Evolutionary conservation across 345 rosid species (phyloP).

Genomic region (Gynandropsis gynandra): DNA sequence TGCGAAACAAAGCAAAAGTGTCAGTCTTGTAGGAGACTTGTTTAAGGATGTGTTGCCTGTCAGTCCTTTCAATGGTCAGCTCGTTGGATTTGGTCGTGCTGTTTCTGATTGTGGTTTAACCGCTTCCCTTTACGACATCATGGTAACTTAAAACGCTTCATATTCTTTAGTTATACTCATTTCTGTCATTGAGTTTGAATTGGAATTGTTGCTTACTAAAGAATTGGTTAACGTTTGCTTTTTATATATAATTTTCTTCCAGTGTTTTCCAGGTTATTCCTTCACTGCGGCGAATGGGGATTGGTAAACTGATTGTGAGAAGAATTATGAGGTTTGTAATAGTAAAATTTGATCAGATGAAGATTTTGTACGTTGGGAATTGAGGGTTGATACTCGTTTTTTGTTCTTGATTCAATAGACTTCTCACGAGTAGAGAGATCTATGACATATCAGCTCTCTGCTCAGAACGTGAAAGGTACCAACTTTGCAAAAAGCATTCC

Average conservation of each 20-base stretch:
- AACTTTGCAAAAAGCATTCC: neutral
- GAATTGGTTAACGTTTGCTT: neutral
- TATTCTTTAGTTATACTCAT: constrained; percentile 1
- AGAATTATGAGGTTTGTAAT: constrained; percentile 64
- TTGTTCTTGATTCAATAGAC: constrained; percentile 34
- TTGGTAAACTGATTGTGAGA: constrained; percentile 64
- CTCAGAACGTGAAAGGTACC: constrained; percentile 62
- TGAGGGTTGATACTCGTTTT: neutral
- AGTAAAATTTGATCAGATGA: neutral
- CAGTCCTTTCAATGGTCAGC: constrained; percentile 43
- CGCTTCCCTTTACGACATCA: constrained; percentile 73
- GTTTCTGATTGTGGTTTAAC: constrained; percentile 78
- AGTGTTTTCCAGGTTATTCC: constrained; percentile 69
- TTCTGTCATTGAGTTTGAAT: constrained; percentile 10
- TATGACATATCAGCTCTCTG: constrained; percentile 89
- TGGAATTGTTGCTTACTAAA: too few species aligned
- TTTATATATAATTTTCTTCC: constrained; percentile 34
- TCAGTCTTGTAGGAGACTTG: constrained; percentile 32
- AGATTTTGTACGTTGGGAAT: neutral
- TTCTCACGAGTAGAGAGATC: constrained; percentile 55
- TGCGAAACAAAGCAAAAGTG: constrained; percentile 19
- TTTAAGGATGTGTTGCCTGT: constrained; percentile 39
- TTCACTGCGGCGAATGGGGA: constrained; percentile 60
- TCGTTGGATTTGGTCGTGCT: constrained; percentile 84
- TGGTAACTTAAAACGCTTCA: constrained; percentile 34